These are phyloP conservation scores for Diaporthe citri DNA, from an alignment of 2,329 filamentous ascomycete species.

Conservation along the genomic window DNA sequence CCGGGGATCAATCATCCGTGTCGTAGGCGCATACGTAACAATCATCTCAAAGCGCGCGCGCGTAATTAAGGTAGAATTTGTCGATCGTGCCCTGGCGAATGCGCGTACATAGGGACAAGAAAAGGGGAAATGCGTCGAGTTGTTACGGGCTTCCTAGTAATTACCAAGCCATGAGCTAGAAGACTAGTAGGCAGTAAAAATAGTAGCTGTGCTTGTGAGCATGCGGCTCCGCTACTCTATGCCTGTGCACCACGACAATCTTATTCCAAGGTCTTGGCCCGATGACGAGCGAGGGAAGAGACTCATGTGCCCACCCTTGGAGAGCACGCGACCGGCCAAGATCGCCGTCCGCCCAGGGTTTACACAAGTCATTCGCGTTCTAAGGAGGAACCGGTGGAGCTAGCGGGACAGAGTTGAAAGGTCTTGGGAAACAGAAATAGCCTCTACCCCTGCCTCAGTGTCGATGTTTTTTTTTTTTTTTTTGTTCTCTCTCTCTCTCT, in stretches of 20 bases:
- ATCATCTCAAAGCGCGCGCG: neutral
- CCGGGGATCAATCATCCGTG: neutral
- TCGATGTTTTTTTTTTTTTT: neutral
- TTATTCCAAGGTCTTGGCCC: conserved; percentile 1
- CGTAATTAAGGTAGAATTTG: neutral
- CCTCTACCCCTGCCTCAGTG: neutral
- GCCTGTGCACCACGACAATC: neutral
- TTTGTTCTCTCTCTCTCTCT: too few relatives aligned
- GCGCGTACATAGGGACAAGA: neutral
- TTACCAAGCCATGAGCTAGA: neutral
- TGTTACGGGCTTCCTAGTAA: neutral
- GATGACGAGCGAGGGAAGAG: conserved; percentile 18
- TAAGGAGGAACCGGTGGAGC: neutral
- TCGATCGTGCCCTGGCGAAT: neutral
- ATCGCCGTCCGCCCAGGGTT: conserved; percentile 9
- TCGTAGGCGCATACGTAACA: neutral
- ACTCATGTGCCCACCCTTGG: neutral
- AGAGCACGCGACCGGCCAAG: conserved; percentile 10
- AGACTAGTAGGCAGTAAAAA: neutral
- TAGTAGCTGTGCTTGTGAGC: neutral
- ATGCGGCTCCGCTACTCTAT: conserved; percentile 1
- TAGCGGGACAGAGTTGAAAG: neutral
- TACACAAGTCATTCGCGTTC: conserved; percentile 13
- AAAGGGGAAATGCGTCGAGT: neutral
- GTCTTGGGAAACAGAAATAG: neutral